Conservation (phyloP, 352 stramenopile genomes). For the Globisporangium abappressorium region DNA sequence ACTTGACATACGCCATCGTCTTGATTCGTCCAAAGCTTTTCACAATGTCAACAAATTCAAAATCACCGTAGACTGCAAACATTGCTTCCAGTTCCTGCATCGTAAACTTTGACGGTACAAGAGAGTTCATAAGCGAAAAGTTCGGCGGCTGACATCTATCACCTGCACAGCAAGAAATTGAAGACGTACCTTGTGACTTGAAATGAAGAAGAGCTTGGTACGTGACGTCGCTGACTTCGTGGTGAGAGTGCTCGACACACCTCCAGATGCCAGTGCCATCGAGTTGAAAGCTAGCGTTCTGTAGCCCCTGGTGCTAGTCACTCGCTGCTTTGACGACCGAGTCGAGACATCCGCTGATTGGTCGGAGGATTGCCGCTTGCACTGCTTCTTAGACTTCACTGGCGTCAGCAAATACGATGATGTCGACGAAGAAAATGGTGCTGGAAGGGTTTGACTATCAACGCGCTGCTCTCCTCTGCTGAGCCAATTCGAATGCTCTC, state of each 20-base stretch:
- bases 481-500: slow-evolving; percentile 11
- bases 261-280: slow-evolving; percentile 12
- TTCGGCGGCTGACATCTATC: neutral
- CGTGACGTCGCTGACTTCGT: neutral
- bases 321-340: slow-evolving; percentile 41
- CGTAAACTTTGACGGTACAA: slow-evolving; percentile 45
- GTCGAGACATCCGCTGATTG: slow-evolving; percentile 30
- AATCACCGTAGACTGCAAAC: slow-evolving; percentile 77
- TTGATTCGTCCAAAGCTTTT: slow-evolving; percentile 80
- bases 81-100: slow-evolving; percentile 77
- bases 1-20: slow-evolving; percentile 84
- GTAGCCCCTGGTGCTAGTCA: slow-evolving; percentile 19
- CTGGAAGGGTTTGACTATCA: neutral
- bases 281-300: slow-evolving; percentile 17
- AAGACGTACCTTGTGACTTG: slow-evolving; percentile 57
- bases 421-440: neutral
- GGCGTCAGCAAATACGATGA: slow-evolving; percentile 13
- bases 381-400: slow-evolving; percentile 39
- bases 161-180: neutral
- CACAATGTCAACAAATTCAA: slow-evolving; percentile 62
- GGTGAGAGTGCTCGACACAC: slow-evolving; percentile 2
- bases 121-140: neutral
- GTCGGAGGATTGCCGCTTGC: slow-evolving; percentile 50
- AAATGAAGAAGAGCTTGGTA: slow-evolving; percentile 68
- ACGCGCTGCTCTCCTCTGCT: slow-evolving; percentile 8